Evolutionary conservation across 2,329 filamentous ascomycete genomes (phyloP).

Genomic region (Venturia carpophila): DNA sequence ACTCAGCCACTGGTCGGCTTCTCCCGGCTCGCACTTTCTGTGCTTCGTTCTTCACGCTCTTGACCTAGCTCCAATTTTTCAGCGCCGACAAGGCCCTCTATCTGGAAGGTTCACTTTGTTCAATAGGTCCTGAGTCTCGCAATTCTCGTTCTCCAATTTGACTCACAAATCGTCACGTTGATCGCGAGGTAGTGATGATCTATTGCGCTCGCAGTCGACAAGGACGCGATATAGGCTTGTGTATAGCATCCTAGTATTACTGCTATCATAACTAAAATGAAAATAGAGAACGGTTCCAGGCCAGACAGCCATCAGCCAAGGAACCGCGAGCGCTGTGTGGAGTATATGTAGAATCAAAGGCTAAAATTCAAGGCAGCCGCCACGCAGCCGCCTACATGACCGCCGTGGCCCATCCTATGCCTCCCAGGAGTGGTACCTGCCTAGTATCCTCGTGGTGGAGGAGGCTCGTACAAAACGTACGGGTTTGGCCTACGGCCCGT

Average conservation of each 20-base stretch:
- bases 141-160: too few species aligned
- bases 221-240: too few species aligned
- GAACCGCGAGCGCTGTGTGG: neutral
- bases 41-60: too few species aligned
- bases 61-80: too few species aligned
- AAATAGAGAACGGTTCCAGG: neutral
- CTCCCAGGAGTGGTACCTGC: neutral
- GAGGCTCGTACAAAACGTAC: constrained; percentile 7
- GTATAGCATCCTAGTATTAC: neutral
- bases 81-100: too few species aligned
- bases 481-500: neutral
- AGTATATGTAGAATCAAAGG: neutral
- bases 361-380: neutral
- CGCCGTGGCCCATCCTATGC: neutral
- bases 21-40: too few species aligned
- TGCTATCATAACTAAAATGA: neutral
- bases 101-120: too few species aligned
- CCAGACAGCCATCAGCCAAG: neutral
- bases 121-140: too few species aligned
- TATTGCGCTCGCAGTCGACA: too few species aligned
- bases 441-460: constrained; percentile 5
- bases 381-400: neutral
- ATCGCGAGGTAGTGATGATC: too few species aligned
- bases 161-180: too few species aligned
- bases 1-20: too few species aligned